Evolutionary conservation across 345 rosid genomes (phyloP).

Genomic region (Rubroshorea leprosula): DNA sequence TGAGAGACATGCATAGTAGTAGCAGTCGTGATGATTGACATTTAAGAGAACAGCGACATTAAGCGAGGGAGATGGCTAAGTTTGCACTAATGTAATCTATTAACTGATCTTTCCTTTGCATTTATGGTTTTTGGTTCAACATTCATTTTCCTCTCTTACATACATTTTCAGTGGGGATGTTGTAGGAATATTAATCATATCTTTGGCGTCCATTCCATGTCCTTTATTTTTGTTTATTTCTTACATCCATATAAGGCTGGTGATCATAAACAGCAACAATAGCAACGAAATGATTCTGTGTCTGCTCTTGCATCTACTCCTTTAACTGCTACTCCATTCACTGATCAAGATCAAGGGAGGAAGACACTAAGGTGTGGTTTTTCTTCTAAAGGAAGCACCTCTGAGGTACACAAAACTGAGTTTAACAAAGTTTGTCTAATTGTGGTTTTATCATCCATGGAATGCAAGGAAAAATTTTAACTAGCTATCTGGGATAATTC

Average conservation of each 20-base stretch:
- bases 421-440: background rate
- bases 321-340: slow-evolving; percentile 37
- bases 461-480: too few relatives aligned
- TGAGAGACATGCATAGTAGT: slow-evolving; percentile 85
- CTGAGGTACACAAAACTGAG: slow-evolving; percentile 46
- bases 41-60: slow-evolving; percentile 82
- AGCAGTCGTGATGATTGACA: slow-evolving; percentile 90
- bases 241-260: slow-evolving; percentile 62
- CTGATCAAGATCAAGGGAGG: slow-evolving; percentile 78
- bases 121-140: too few relatives aligned
- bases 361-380: slow-evolving; percentile 82
- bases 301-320: slow-evolving; percentile 29
- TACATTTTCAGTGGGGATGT: background rate
- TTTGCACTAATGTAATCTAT: slow-evolving; percentile 43
- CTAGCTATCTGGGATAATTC: too few relatives aligned
- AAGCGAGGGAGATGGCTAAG: slow-evolving; percentile 87
- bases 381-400: slow-evolving; percentile 55
- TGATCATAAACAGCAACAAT: slow-evolving; percentile 78
- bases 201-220: background rate
- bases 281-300: slow-evolving; percentile 41
- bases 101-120: background rate
- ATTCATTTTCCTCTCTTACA: background rate
- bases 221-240: slow-evolving; percentile 3
- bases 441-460: too few relatives aligned
- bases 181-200: background rate